Evolutionary conservation across 1,284 basidiomycete genomes (phyloP), one percentile per base, ranked within the genome.

Genomic region (Ustilago hordei): DNA sequence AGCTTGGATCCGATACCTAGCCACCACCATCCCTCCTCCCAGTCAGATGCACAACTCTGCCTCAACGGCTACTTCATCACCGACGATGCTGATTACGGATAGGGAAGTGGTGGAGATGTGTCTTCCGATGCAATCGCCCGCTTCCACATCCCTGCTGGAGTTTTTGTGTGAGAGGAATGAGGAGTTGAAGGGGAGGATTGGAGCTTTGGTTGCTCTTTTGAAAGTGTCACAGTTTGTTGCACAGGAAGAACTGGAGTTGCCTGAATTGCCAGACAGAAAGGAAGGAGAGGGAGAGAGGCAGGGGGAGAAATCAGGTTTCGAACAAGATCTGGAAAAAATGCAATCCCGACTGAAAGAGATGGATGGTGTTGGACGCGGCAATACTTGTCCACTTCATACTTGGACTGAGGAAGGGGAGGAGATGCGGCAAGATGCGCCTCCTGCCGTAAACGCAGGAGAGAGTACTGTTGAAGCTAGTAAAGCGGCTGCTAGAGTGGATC

Each of bases 1-100:
- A 34, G 70, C 75, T 3, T 78, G 75, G 75, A 36, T 74, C 4
- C 64, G 67, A 3, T 57, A 69, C 47, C 68, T 78, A 13, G 38
- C 74, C 38, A 55, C 58, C 38, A 54, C 34, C 19, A 45, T 58
- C 2, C 64, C 70, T 9, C 57, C 64, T 31, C 12, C 70, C 23
- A 50, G 38, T 28, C 47, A 45, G n/a, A 32, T 28, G 35, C 23
- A 50, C 28, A 31, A 63, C 13, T 3, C 15, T 19, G 17, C 50
- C 7, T 35, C 17, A n/a, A 19, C 32, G 35, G 13, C 36, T 8
- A 11, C n/a, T 15, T 39, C 38, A 41, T 8, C 71, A 4, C 45
- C 64, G 13, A 41, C 52, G 31, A 31, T 58, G 36, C 41, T 69
- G 4, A 63, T 66, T 31, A 58, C 52, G 2, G 73, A 69, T 4